Conservation (phyloP, 805 yeast genomes). For the Zygoascus bituminiphila region DNA sequence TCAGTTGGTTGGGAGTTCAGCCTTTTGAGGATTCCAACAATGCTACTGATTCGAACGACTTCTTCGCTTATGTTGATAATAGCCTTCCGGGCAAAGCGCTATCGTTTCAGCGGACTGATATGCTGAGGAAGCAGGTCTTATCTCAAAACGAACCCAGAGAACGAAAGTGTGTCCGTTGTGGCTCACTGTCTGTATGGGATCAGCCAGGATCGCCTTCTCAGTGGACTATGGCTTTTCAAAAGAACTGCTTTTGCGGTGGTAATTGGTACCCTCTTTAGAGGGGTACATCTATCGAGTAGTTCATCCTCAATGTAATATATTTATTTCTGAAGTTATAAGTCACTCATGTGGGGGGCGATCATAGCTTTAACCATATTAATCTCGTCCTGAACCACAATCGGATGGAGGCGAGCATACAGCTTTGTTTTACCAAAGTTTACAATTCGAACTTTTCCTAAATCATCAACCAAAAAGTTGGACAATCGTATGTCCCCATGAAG, state of each 20-base stretch:
- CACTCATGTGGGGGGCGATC: not conserved
- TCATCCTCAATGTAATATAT: no score
- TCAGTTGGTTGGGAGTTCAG: slow-evolving; percentile 51
- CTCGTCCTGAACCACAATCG: slow-evolving; percentile 16
- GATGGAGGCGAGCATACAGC: slow-evolving; percentile 18
- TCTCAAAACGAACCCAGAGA: slow-evolving; percentile 31
- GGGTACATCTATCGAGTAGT: no score
- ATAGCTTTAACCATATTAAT: slow-evolving; percentile 3
- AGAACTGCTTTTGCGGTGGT: slow-evolving; percentile 74
- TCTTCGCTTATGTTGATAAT: slow-evolving; percentile 12
- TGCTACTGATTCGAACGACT: slow-evolving; percentile 1
- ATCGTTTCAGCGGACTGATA: slow-evolving; percentile 24
- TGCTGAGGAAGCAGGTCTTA: slow-evolving; percentile 30
- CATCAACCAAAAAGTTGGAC: slow-evolving; percentile 16
- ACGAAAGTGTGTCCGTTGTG: slow-evolving; percentile 48
- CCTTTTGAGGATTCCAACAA: slow-evolving; percentile 21
- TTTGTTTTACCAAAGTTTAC: slow-evolving; percentile 17
- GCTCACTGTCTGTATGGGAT: slow-evolving; percentile 36
- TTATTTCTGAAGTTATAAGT: not conserved
- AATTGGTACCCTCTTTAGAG: slow-evolving; percentile 39
- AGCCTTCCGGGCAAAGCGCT: slow-evolving; percentile 10
- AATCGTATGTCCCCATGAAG: slow-evolving; percentile 17
- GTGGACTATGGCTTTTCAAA: slow-evolving; percentile 60
- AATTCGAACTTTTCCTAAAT: slow-evolving; percentile 12
- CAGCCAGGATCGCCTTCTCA: slow-evolving; percentile 26